These are phyloP conservation scores for Zasmidium citrigriseum DNA, from an alignment of 2,329 filamentous ascomycete species.

Conservation along the genomic window DNA sequence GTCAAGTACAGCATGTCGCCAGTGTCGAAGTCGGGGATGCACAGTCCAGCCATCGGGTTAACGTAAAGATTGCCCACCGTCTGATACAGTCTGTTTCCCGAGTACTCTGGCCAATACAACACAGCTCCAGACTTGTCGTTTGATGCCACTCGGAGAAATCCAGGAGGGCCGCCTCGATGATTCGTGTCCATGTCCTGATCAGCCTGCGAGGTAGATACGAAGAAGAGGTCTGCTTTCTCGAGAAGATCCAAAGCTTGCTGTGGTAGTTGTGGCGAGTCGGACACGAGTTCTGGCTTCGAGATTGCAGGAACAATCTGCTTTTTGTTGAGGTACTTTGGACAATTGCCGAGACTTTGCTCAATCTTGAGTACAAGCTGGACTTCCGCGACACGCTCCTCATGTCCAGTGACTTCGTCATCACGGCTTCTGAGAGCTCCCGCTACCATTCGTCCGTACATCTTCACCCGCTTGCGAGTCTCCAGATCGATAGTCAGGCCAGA, in stretches of 20 bases:
- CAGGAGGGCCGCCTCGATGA: slow-evolving; percentile 71
- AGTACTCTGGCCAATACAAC: slow-evolving; percentile 79
- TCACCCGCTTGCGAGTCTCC: slow-evolving; percentile 69
- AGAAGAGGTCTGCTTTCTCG: slow-evolving; percentile 70
- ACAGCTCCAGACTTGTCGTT: slow-evolving; percentile 51
- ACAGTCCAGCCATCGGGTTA: slow-evolving; percentile 68
- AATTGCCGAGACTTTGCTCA: slow-evolving; percentile 74
- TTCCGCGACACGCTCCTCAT: slow-evolving; percentile 34
- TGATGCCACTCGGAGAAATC: slow-evolving; percentile 70
- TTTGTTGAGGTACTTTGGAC: slow-evolving; percentile 83
- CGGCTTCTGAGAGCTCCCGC: slow-evolving; percentile 57
- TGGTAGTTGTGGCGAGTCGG: slow-evolving; percentile 51
- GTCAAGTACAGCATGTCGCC: slow-evolving; percentile 75
- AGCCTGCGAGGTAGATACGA: slow-evolving; percentile 69
- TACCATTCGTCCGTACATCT: slow-evolving; percentile 70
- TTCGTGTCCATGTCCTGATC: slow-evolving; percentile 77
- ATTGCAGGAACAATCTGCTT: slow-evolving; percentile 61
- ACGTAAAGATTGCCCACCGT: slow-evolving; percentile 74
- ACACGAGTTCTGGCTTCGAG: slow-evolving; percentile 56
- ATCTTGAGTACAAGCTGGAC: slow-evolving; percentile 67
- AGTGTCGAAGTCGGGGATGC: slow-evolving; percentile 72
- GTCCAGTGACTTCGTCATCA: slow-evolving; percentile 32
- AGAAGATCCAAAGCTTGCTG: slow-evolving; percentile 61
- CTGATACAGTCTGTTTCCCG: slow-evolving; percentile 81
- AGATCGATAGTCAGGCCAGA: slow-evolving; percentile 65